Conservation (phyloP, 2,329 filamentous ascomycete genomes). For the Epichloe hybrida region DNA sequence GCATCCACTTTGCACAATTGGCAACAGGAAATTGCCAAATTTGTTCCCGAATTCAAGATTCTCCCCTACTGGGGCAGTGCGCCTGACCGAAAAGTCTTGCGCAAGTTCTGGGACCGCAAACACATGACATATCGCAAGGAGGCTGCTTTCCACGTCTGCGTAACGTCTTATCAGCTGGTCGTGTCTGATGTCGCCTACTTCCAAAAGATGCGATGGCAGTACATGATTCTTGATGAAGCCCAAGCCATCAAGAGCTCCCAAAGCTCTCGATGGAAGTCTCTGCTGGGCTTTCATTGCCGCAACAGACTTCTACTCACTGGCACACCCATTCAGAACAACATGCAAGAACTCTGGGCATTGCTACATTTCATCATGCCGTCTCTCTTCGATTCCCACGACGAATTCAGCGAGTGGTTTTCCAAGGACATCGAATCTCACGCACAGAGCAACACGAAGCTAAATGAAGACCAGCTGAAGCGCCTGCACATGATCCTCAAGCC, state of each 20-base stretch:
- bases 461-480: slow-evolving; percentile 92
- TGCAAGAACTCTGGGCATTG: slow-evolving; percentile 96
- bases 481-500: slow-evolving; percentile 98
- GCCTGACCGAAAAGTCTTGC: slow-evolving; percentile 84
- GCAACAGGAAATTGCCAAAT: slow-evolving; percentile 95
- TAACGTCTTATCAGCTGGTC: slow-evolving; percentile 95
- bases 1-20: slow-evolving; percentile 97
- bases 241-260: slow-evolving; percentile 98
- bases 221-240: slow-evolving; percentile 98
- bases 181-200: slow-evolving; percentile 95
- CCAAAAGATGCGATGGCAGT: slow-evolving; percentile 98
- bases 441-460: slow-evolving; percentile 98
- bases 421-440: slow-evolving; percentile 97
- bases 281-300: slow-evolving; percentile 87
- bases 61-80: slow-evolving; percentile 96
- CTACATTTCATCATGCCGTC: slow-evolving; percentile 99
- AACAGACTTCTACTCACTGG: slow-evolving; percentile 89
- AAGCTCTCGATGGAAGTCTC: slow-evolving; percentile 91
- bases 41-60: slow-evolving; percentile 89
- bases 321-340: slow-evolving; percentile 98
- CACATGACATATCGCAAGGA: slow-evolving; percentile 91
- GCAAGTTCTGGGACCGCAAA: slow-evolving; percentile 98
- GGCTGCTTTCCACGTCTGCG: slow-evolving; percentile 86
- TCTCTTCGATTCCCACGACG: slow-evolving; percentile 85
- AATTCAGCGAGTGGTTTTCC: slow-evolving; percentile 89